Evolutionary conservation across 106 monocot genomes (phyloP).

Genomic region (Amphibolis antarctica): DNA sequence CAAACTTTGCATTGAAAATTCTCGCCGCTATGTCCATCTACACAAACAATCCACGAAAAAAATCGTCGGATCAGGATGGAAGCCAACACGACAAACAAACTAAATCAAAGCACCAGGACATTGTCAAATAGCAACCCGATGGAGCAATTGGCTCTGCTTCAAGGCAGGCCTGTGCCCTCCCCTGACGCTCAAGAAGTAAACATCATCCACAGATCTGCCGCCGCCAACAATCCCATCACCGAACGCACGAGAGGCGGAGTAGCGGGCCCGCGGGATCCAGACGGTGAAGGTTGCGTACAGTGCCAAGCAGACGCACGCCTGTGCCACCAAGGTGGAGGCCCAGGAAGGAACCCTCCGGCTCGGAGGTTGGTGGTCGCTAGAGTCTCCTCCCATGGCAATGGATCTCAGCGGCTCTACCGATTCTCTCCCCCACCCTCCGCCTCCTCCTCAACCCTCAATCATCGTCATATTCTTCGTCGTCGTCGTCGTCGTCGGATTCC

Average conservation of each 20-base stretch:
- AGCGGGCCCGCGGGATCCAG: constrained; percentile 21
- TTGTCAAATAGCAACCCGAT: constrained; percentile 10
- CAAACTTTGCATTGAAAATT: constrained; percentile 32
- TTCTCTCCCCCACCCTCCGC: too few species aligned
- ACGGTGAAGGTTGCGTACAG: constrained; percentile 45
- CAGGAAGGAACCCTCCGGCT: constrained; percentile 17
- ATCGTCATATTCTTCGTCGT: too few species aligned
- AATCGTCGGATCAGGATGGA: background rate
- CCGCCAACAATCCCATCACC: background rate
- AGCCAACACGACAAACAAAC: background rate
- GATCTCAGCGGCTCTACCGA: too few species aligned
- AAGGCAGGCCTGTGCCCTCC: constrained; percentile 19
- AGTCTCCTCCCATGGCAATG: background rate
- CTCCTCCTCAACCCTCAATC: too few species aligned
- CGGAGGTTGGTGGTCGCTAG: background rate
- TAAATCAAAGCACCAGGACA: background rate
- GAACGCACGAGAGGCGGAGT: background rate
- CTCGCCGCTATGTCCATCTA: constrained; percentile 43
- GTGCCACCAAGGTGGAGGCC: constrained; percentile 27
- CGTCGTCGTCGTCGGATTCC: too few species aligned
- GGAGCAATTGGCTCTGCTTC: constrained; percentile 21
- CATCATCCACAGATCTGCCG: constrained; percentile 18
- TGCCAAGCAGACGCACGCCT: constrained; percentile 42
- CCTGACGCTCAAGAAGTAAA: constrained; percentile 48
- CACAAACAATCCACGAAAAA: constrained; percentile 8